Evolutionary conservation across 768 basidiomycete genomes (phyloP), one percentile per base, ranked within the genome.

Genomic region (Suillus cothurnatus): DNA sequence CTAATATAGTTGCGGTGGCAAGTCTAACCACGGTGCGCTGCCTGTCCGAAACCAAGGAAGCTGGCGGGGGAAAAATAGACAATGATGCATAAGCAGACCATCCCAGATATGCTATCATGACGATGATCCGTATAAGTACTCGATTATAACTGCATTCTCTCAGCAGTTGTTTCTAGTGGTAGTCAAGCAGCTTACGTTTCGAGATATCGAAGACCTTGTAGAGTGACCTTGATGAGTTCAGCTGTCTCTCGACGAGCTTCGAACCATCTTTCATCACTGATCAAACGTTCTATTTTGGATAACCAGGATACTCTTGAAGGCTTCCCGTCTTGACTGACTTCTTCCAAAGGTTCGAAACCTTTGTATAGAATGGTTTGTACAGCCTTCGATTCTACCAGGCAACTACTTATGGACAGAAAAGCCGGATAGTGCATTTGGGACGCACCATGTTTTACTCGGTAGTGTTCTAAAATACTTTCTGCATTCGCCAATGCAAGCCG

Each of bases 401-500:
- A 31, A 19, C 17, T 28, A 12, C 11, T 38, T 36, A 21, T n/a
- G 11, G n/a, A 36, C 21, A 26, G 50, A 50, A 23, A 21, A 56
- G 28, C 11, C 19, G 19, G 43, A 23, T 41, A 1, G 5, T 12
- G 21, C 21, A 34, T 19, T 8, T 15, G 69, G 12, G 11, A 21
- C 85, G 28, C 65, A 92, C 93, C 86, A 67, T 93, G 88, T 70
- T 94, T 94, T 23, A 91, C 78, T 41, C 83, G 80, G 73, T 91
- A 94, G 69, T 94, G 91, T 65, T 94, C 92, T 45, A 93, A 66
- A 31, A 94, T 82, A 50, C 89, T 87, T 81, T 87, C 67, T 0
- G 90, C 85, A 72, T 94, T 94, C 28, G 88, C 82, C 6, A 90
- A 74, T 6, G 86, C 85, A 31, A 82, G 82, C 57, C 75, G 73